These are phyloP conservation scores for Chamaecrista fasciculata DNA, from an alignment of 306 rosid genomes.

Conservation along the genomic window DNA sequence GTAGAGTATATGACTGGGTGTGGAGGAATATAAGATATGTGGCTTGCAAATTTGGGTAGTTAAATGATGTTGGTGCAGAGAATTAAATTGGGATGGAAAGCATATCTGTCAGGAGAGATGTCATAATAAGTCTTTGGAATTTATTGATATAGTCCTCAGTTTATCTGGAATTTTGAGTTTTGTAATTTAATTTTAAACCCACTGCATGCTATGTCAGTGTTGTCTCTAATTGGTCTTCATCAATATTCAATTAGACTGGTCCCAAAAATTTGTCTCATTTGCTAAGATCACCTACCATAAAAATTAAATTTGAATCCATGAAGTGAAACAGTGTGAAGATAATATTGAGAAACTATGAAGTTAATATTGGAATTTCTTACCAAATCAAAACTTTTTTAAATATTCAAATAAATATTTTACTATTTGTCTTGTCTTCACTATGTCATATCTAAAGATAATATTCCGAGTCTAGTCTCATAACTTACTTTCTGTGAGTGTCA, in stretches of 20 bases:
- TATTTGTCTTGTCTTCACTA: background rate
- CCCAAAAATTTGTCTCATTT: constrained; percentile 26
- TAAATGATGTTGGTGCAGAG: constrained; percentile 5
- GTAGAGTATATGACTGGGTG: background rate
- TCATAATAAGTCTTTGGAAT: background rate
- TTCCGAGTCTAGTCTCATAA: background rate
- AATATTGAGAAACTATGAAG: no score
- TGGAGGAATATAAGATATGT: background rate
- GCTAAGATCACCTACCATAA: background rate
- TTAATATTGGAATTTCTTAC: background rate
- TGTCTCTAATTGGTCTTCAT: background rate
- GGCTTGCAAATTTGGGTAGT: background rate
- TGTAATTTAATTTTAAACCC: background rate
- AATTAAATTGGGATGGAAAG: background rate
- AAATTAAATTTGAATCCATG: no score
- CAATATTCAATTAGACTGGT: constrained; percentile 19
- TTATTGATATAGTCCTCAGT: background rate
- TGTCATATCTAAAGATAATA: background rate
- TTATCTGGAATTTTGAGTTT: constrained; percentile 26
- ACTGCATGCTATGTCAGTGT: background rate
- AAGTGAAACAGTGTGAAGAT: no score
- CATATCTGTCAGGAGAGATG: background rate
- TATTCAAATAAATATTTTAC: no score
- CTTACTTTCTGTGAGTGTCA: background rate
- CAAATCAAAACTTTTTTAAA: background rate